A percentile compares a stretch with the other conserved stretches of the same genome.
Conservation (phyloP, 108 stramenopile species). For the Seminavis robusta region DNA sequence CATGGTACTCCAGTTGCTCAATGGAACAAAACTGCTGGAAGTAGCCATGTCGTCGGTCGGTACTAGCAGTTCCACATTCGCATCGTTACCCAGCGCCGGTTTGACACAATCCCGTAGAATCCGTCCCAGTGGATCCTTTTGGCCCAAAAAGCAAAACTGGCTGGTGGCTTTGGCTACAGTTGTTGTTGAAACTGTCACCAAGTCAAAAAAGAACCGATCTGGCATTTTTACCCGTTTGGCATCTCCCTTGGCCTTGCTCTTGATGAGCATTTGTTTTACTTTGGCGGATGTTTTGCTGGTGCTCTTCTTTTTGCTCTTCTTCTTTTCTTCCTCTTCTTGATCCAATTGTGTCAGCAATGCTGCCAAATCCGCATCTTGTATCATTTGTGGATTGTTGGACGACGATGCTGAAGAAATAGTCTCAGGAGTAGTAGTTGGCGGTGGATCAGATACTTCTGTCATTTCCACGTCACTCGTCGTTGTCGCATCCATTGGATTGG, state of each 20-base stretch:
- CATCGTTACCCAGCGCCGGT: too few species aligned
- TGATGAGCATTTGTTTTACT: slow-evolving; percentile 49
- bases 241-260: slow-evolving; percentile 44
- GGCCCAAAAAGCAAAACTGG: slow-evolving; percentile 27
- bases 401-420: not conserved
- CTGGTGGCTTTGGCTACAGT: not conserved
- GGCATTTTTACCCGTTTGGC: slow-evolving; percentile 34
- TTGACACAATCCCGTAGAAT: slow-evolving; percentile 21
- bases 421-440: not conserved
- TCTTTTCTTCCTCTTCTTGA: slow-evolving; percentile 3
- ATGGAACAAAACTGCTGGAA: too few species aligned
- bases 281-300: slow-evolving; percentile 29
- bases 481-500: not conserved
- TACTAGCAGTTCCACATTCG: too few species aligned
- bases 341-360: slow-evolving; percentile 2
- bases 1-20: too few species aligned
- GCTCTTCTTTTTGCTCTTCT: not conserved
- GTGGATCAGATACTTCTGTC: not conserved
- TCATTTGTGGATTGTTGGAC: not conserved
- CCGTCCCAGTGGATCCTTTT: slow-evolving; percentile 35
- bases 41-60: too few species aligned
- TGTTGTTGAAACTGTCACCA: slow-evolving; percentile 24
- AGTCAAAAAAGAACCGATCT: slow-evolving; percentile 47
- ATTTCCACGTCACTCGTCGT: not conserved
- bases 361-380: not conserved